These are phyloP conservation scores for Dentiscutata heterogama DNA, from an alignment of 371 early-diverging fungal genomes.

Conservation along the genomic window DNA sequence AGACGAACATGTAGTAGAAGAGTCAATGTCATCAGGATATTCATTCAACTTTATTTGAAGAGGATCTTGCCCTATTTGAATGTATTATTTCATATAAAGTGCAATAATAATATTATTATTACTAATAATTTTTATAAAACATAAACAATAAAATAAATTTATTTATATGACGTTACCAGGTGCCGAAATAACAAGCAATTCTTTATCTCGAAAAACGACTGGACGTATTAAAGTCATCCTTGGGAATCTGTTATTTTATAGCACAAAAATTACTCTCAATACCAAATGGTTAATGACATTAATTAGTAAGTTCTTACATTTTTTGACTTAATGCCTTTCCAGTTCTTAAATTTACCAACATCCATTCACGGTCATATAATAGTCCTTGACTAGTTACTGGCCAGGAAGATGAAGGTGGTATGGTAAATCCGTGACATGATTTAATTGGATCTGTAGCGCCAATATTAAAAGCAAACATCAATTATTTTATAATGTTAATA, in stretches of 20 bases:
- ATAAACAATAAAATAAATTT: too few relatives aligned
- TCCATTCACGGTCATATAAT: slow-evolving; percentile 72
- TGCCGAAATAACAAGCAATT: slow-evolving; percentile 36
- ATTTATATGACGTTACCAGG: slow-evolving; percentile 30
- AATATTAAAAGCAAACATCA: neutral
- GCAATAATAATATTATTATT: neutral
- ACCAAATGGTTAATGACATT: neutral
- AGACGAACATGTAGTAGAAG: slow-evolving; percentile 28
- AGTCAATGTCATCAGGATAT: neutral
- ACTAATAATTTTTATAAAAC: neutral
- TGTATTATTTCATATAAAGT: neutral
- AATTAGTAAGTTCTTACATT: neutral
- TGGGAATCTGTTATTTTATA: slow-evolving; percentile 1
- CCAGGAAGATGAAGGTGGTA: slow-evolving; percentile 61
- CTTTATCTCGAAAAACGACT: slow-evolving; percentile 25
- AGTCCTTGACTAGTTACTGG: slow-evolving; percentile 67
- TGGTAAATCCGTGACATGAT: slow-evolving; percentile 72
- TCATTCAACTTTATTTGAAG: slow-evolving; percentile 15
- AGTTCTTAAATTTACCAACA: slow-evolving; percentile 64
- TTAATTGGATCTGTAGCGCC: slow-evolving; percentile 65
- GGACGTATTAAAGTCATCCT: slow-evolving; percentile 45
- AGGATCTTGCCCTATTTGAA: neutral
- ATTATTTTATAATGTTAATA: neutral
- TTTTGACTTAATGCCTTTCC: slow-evolving; percentile 51
- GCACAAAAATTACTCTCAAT: neutral